Evolutionary conservation across 2,329 filamentous ascomycete species (phyloP).

Genomic region (Lachnellula suecica): DNA sequence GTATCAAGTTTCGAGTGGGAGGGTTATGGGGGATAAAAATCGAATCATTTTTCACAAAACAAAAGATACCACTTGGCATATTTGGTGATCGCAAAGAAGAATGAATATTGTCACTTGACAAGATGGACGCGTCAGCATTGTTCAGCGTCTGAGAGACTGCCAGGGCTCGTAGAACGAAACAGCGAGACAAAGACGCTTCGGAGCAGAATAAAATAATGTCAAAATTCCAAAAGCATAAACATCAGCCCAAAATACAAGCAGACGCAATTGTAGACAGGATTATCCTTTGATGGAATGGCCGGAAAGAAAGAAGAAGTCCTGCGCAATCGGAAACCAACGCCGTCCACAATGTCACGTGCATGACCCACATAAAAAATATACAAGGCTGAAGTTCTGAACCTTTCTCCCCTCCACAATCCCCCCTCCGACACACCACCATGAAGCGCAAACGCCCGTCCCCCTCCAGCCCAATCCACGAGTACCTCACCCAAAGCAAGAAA

Average conservation of each 20-base stretch:
- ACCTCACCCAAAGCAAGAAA: constrained; percentile 55
- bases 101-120: background rate
- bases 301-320: background rate
- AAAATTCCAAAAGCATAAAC: no score
- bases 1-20: constrained; percentile 17
- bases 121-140: background rate
- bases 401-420: background rate
- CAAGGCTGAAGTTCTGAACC: constrained; percentile 19
- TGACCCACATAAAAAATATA: constrained; percentile 7
- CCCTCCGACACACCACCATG: background rate
- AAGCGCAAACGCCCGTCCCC: constrained; percentile 56
- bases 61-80: background rate
- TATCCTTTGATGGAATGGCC: no score
- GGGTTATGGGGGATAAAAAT: background rate
- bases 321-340: background rate
- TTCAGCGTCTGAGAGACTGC: no score
- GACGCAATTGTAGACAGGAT: no score
- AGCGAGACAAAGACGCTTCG: no score
- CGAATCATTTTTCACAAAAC: background rate
- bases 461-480: constrained; percentile 43
- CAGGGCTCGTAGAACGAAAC: no score
- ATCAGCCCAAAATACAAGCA: no score
- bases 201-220: no score
- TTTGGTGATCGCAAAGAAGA: background rate
- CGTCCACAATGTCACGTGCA: background rate